These are phyloP conservation scores for Phaeosphaeriaceae sp. DNA, from an alignment of 2,329 filamentous ascomycete species.

Conservation along the genomic window DNA sequence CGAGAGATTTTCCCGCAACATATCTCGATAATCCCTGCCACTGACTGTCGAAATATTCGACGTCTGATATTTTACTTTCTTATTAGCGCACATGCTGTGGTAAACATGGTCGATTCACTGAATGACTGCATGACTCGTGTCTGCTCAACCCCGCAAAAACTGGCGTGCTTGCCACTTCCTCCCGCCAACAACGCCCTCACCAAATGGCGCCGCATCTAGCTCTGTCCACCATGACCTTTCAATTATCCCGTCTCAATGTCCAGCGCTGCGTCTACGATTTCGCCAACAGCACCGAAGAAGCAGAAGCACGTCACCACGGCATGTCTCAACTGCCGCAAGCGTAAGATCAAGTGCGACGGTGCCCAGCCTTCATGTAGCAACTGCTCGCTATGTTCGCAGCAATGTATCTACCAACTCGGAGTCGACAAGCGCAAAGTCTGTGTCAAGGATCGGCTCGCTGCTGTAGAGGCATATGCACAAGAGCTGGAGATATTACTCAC, in stretches of 20 bases:
- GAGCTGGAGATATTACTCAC: background rate
- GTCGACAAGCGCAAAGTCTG: constrained; percentile 1
- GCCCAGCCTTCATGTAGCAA: constrained; percentile 2
- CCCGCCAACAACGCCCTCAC: constrained; percentile 1
- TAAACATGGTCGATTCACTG: background rate
- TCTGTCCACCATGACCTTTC: constrained; percentile 1
- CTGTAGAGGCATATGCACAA: constrained; percentile 1
- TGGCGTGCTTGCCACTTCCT: constrained; percentile 1
- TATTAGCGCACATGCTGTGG: background rate
- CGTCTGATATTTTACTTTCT: background rate
- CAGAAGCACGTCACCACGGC: constrained; percentile 1
- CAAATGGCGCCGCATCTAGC: constrained; percentile 1
- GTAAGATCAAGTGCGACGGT: constrained; percentile 2
- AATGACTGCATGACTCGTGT: background rate
- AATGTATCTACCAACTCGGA: constrained; percentile 1
- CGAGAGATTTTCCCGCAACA: no score
- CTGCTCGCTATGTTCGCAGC: constrained; percentile 1
- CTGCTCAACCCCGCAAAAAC: background rate
- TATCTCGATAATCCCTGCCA: background rate
- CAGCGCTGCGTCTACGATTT: background rate
- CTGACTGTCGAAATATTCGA: background rate
- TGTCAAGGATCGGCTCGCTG: constrained; percentile 2
- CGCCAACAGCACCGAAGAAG: background rate
- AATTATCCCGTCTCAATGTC: background rate
- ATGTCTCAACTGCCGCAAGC: constrained; percentile 1